Conservation (phyloP, 1,139 yeast species). For the Schizosaccharomyces versatilis region DNA sequence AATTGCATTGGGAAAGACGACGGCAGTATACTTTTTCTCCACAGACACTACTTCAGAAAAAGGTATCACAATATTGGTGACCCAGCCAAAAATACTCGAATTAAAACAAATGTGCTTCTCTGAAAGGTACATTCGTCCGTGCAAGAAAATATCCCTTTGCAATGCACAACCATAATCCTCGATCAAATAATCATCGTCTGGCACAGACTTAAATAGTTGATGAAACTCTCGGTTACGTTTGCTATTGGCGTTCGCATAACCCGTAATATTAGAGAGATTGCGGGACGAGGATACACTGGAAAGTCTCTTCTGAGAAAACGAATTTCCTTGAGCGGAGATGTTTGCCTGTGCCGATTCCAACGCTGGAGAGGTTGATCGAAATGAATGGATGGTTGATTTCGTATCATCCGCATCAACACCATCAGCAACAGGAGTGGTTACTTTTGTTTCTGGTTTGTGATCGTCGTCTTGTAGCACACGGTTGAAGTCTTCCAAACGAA, state of each 20-base stretch:
- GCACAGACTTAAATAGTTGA: constrained; percentile 44
- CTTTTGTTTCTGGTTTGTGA: no score
- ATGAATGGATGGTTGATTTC: no score
- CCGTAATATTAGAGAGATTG: constrained; percentile 16
- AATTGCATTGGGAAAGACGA: constrained; percentile 79
- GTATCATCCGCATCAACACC: no score
- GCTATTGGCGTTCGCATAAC: constrained; percentile 33
- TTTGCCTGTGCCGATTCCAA: neutral
- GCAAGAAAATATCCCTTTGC: constrained; percentile 69
- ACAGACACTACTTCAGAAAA: constrained; percentile 48
- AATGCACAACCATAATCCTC: constrained; percentile 75
- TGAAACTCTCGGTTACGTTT: constrained; percentile 65
- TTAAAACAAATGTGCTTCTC: constrained; percentile 69
- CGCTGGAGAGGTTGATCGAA: constrained; percentile 12
- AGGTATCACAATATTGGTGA: constrained; percentile 48
- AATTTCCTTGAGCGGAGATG: neutral
- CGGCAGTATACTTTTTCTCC: constrained; percentile 68
- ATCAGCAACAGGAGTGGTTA: no score
- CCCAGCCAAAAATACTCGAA: constrained; percentile 86
- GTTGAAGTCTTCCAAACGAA: neutral
- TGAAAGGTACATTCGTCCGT: constrained; percentile 71
- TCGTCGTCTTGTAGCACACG: no score
- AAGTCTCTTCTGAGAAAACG: neutral
- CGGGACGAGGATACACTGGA: neutral
- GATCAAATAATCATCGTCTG: constrained; percentile 45